Percentiles rank a stretch among this genome's conserved stretches.
phyloP scores from a whole-genome alignment of 495 filamentous ascomycete species.

The Cercophora newfieldiana region DNA sequence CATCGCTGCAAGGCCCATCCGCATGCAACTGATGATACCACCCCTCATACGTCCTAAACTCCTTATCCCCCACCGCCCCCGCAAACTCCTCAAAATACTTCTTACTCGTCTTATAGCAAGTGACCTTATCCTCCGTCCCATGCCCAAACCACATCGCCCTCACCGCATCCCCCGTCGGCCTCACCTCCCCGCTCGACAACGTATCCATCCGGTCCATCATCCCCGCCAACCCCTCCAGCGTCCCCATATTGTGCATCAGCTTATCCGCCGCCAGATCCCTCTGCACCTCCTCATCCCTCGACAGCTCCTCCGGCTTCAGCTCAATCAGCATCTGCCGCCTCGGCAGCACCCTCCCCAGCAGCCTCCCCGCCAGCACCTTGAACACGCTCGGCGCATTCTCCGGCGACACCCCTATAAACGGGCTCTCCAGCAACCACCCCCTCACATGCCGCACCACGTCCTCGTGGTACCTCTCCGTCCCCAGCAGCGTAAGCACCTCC shows the following conservation, averaged over 20 bases:
- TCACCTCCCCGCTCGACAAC: conserved; percentile 45
- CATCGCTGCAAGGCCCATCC: conserved; percentile 60
- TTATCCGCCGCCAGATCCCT: conserved; percentile 58
- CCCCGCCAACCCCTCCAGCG: conserved; percentile 69
- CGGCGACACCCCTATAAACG: conserved; percentile 68
- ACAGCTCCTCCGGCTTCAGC: conserved; percentile 59
- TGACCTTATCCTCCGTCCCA: conserved; percentile 67
- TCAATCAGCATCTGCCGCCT: conserved; percentile 55
- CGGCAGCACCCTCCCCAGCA: conserved; percentile 68
- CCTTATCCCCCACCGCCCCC: conserved; percentile 59
- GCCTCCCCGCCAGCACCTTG: conserved; percentile 57
- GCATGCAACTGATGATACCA: conserved; percentile 77
- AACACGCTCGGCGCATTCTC: conserved; percentile 58
- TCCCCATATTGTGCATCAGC: conserved; percentile 76
- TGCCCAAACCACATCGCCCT: conserved; percentile 61
- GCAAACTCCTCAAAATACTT: conserved; percentile 56
- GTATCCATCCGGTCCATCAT: conserved; percentile 68
- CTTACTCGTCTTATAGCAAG: conserved; percentile 61
- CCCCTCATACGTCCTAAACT: conserved; percentile 72
- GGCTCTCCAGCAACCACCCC: conserved; percentile 67
- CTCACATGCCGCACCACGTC: conserved; percentile 47
- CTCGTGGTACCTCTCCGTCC: conserved; percentile 45
- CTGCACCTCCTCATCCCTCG: conserved; percentile 61
- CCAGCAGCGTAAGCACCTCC: conserved; percentile 57
- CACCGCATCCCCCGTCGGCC: conserved; percentile 38